Percentiles rank a stretch among this genome's conserved stretches.
Conservation (phyloP, 192 early-diverging fungal species). For the Coemansia sp. region DNA sequence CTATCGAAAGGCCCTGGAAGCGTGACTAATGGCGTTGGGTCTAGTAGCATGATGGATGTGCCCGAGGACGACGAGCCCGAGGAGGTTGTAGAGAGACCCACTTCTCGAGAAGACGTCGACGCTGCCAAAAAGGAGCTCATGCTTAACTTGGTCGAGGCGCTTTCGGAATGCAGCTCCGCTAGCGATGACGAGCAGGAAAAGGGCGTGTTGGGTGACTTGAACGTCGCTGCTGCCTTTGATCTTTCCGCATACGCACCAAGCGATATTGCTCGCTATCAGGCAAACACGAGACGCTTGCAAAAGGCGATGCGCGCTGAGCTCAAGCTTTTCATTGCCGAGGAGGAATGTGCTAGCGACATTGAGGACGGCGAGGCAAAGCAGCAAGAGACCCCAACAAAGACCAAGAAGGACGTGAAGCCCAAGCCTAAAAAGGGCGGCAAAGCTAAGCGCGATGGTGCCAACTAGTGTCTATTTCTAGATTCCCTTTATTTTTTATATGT, state of each 20-base stretch:
- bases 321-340: conserved; percentile 37
- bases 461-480: conserved; percentile 6
- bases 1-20: conserved; percentile 8
- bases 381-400: conserved; percentile 6
- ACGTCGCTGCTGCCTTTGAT: conserved; percentile 44
- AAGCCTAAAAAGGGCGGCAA: neutral
- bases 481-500: neutral
- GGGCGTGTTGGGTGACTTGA: conserved; percentile 11
- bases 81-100: neutral
- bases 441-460: conserved; percentile 2
- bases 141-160: conserved; percentile 23
- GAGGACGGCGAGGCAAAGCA: neutral
- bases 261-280: conserved; percentile 29
- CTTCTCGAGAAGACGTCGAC: conserved; percentile 6
- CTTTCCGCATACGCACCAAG: conserved; percentile 26
- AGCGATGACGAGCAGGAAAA: conserved; percentile 10
- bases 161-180: neutral
- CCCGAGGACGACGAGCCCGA: conserved; percentile 16
- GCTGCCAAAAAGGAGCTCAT: conserved; percentile 24
- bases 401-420: conserved; percentile 3
- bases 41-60: neutral
- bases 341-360: conserved; percentile 12
- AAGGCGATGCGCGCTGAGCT: conserved; percentile 34
- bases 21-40: neutral
- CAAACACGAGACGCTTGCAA: conserved; percentile 12